Evolutionary conservation across 2,329 filamentous ascomycete species (phyloP), one percentile per base, ranked within the genome.

Genomic region (Furcasterigmium sp.): DNA sequence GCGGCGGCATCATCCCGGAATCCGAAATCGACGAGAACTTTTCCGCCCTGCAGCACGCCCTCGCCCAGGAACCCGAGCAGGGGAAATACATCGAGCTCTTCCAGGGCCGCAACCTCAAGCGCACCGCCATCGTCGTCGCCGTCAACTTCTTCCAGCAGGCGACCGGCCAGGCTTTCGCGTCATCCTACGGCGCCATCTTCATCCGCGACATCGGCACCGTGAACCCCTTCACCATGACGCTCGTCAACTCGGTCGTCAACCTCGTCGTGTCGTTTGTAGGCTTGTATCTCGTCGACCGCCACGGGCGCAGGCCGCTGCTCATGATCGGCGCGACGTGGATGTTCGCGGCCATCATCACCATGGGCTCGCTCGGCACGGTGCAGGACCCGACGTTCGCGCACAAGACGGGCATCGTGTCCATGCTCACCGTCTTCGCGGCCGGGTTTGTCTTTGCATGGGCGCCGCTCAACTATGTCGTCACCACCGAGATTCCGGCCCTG

Each of bases 291-390:
- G 46, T 42, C 29, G 13, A 19, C 18, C 20, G 10, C 25, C 19
- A 9, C 9, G 23, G 14, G 8, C 11, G 6, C 8, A 45, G 54
- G 10, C 43, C 47, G 8, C 37, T 56, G 39, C 51, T 62, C 8
- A 45, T 61, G 13, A 43, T 56, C 13, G 56, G 59, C 3, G 53
- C 54, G 1, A 37, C 46, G 8, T 29, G 63, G 11, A 62, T 64
- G 39, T 49, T 53, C 3, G 46, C 46, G 8, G 51, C 52, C 7
- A 51, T 64, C 3, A 53, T 65, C 15, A 56, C 58, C 8, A 65
- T 67, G 62, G 65, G 60, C 17, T 61, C 55, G 3, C 51, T 67
- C 8, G 64, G 63, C n/a, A 56, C 57, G 14, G 26, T 51, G 1
- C 32, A 39, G 8, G 41, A 47, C 8, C 42, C 52, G 1, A 48